Evolutionary conservation across 495 filamentous ascomycete species (phyloP).

Genomic region (Geopyxis carbonaria): DNA sequence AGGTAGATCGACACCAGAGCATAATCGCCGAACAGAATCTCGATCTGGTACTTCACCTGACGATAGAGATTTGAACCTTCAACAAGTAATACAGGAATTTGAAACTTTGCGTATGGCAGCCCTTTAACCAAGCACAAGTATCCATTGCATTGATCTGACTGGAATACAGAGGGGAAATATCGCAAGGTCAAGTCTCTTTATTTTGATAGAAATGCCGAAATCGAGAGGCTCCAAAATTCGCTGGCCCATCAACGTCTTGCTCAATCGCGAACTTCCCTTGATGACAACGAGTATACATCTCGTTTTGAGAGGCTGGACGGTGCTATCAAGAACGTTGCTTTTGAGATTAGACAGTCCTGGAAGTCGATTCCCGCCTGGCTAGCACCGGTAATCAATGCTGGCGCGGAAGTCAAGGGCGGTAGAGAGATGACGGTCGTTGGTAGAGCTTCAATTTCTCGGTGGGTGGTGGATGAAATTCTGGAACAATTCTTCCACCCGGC

Average conservation of each 20-base stretch:
- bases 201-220: conserved; percentile 85
- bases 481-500: conserved; percentile 81
- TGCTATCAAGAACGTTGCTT: conserved; percentile 85
- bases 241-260: conserved; percentile 90
- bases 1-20: conserved; percentile 22
- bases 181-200: conserved; percentile 95
- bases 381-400: conserved; percentile 55
- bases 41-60: conserved; percentile 17
- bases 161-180: conserved; percentile 66
- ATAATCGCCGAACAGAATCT: conserved; percentile 12
- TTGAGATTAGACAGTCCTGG: conserved; percentile 92
- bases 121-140: conserved; percentile 31
- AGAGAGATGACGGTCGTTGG: conserved; percentile 96
- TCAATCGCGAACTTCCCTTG: conserved; percentile 82
- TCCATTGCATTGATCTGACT: not conserved
- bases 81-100: conserved; percentile 21
- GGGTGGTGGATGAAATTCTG: conserved; percentile 84
- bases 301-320: conserved; percentile 87
- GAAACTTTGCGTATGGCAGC: conserved; percentile 34
- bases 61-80: conserved; percentile 11
- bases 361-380: conserved; percentile 64
- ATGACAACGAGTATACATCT: conserved; percentile 85
- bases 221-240: conserved; percentile 89
- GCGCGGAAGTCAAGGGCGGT: conserved; percentile 62
- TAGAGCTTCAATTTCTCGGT: conserved; percentile 73